Evolutionary conservation across 352 stramenopile genomes (phyloP).

Genomic region (Pythium scleroteichum): DNA sequence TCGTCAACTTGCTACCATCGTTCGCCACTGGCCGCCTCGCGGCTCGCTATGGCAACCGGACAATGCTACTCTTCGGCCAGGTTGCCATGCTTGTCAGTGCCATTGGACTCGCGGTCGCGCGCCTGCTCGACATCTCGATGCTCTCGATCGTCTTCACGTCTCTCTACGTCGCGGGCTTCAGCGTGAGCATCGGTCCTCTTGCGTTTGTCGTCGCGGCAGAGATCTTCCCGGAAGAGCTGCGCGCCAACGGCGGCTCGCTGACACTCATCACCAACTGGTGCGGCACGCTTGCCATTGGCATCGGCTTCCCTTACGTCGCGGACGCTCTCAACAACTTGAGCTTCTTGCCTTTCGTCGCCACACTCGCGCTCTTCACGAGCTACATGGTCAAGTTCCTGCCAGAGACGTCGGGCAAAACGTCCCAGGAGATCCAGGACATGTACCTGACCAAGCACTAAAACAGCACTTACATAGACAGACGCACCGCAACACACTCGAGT

Average conservation of each 20-base stretch:
- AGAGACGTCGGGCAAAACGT: slow-evolving; percentile 61
- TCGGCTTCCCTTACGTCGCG: slow-evolving; percentile 62
- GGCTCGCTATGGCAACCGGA: slow-evolving; percentile 46
- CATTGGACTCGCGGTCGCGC: slow-evolving; percentile 45
- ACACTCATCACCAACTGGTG: slow-evolving; percentile 55
- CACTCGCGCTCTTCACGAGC: slow-evolving; percentile 39
- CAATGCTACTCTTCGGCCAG: slow-evolving; percentile 47
- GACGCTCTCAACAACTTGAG: slow-evolving; percentile 38
- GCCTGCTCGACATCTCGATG: slow-evolving; percentile 26
- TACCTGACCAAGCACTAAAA: slow-evolving; percentile 18
- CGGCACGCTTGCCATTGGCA: slow-evolving; percentile 54
- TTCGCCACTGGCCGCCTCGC: slow-evolving; percentile 41
- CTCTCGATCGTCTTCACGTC: slow-evolving; percentile 55
- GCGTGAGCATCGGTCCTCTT: slow-evolving; percentile 51
- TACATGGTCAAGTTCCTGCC: slow-evolving; percentile 53
- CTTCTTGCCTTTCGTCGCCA: slow-evolving; percentile 56
- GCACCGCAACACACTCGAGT: not conserved
- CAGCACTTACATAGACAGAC: too few relatives aligned
- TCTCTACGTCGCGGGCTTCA: slow-evolving; percentile 47
- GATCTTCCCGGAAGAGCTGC: slow-evolving; percentile 60
- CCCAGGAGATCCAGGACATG: slow-evolving; percentile 54
- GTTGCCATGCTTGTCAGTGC: slow-evolving; percentile 49
- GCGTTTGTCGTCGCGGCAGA: slow-evolving; percentile 51
- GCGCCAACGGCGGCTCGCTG: slow-evolving; percentile 43
- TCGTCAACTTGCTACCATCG: slow-evolving; percentile 56